Conservation (phyloP, 2,329 filamentous ascomycete species). For the Penicillium sp. region DNA sequence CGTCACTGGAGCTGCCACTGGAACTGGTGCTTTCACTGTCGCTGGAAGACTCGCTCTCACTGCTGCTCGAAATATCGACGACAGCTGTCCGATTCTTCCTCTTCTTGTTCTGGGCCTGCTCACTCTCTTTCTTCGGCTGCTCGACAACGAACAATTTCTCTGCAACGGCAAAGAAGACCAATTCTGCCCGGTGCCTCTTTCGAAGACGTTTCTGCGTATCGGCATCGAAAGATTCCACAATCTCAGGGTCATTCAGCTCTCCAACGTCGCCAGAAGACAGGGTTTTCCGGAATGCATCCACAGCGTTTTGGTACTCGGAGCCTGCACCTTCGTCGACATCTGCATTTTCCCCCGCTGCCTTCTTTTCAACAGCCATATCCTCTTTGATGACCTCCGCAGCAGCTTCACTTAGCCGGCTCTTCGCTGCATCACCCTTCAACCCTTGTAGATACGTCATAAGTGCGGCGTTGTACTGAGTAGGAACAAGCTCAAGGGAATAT, state of each 20-base stretch:
- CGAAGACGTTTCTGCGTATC: slow-evolving; percentile 28
- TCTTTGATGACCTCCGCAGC: slow-evolving; percentile 55
- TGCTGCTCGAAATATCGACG: slow-evolving; percentile 41
- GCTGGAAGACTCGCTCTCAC: too few relatives aligned
- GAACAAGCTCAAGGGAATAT: slow-evolving; percentile 66
- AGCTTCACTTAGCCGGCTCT: slow-evolving; percentile 57
- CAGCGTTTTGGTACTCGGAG: slow-evolving; percentile 46
- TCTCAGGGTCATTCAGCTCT: slow-evolving; percentile 16
- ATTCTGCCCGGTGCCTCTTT: slow-evolving; percentile 36
- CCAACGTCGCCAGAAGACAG: slow-evolving; percentile 26
- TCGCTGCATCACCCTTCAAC: slow-evolving; percentile 67
- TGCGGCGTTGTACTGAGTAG: slow-evolving; percentile 60
- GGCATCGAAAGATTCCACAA: slow-evolving; percentile 20
- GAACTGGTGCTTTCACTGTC: slow-evolving; percentile 29
- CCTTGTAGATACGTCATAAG: slow-evolving; percentile 74
- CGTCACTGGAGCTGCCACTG: slow-evolving; percentile 13
- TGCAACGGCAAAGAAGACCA: slow-evolving; percentile 33
- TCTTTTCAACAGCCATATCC: slow-evolving; percentile 39
- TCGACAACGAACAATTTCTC: slow-evolving; percentile 26
- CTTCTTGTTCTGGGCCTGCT: slow-evolving; percentile 29
- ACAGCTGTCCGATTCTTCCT: slow-evolving; percentile 41
- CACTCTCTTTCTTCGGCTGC: slow-evolving; percentile 23
- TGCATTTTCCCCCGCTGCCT: slow-evolving; percentile 14
- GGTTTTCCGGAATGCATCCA: slow-evolving; percentile 43
- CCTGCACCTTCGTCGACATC: slow-evolving; percentile 18